Evolutionary conservation across 2,329 filamentous ascomycete genomes (phyloP), one percentile per base, ranked within the genome.

Genomic region (Plectosphaerella plurivora): DNA sequence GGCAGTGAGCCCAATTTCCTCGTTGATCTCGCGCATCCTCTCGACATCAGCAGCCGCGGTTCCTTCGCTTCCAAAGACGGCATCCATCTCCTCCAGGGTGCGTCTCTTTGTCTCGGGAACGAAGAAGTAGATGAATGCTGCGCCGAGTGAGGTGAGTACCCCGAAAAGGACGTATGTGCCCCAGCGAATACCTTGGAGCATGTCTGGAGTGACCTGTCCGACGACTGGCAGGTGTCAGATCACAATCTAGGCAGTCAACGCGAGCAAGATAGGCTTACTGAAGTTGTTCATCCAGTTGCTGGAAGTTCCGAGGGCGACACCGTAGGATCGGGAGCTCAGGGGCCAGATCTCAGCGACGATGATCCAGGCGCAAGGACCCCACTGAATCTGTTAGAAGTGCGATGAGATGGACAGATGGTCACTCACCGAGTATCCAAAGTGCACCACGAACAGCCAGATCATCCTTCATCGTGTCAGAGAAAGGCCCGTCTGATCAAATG

Each of bases 11-110:
- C 87, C 87, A 55, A 91, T 83, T 60, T 89, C 86, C 33, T 73
- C 70, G 64, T 89, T 86, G 60, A 91, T 88, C 65, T 87, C 82
- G n/a, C 77, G 77, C 84, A 89, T 89, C 25, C 87, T 78, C 68
- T 87, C 83, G 50, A 79, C 75, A 61, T 90, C 86, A 2, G 83
- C 82, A 47, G 81, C 77, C 0, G 86, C 86, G 3, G 81, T 78
- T n/a, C 86, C 85, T 55, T 20, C 18, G 33, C 46, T 48, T 10
- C 71, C 71, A 60, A 75, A 76, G 0, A 74, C 65, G 0, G 59
- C 56, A 55, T 81, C 79, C 78, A 83, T 82, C 49, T 82, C 76
- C 59, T 83, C 79, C 1, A 83, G 68, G 1, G 72, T 80, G 55
- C 65, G 68, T 9, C 79, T 79, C 46, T 72, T 74, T 0, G 82